Conservation (phyloP, 257 asterid species). For the Fraxinus pennsylvanica region DNA sequence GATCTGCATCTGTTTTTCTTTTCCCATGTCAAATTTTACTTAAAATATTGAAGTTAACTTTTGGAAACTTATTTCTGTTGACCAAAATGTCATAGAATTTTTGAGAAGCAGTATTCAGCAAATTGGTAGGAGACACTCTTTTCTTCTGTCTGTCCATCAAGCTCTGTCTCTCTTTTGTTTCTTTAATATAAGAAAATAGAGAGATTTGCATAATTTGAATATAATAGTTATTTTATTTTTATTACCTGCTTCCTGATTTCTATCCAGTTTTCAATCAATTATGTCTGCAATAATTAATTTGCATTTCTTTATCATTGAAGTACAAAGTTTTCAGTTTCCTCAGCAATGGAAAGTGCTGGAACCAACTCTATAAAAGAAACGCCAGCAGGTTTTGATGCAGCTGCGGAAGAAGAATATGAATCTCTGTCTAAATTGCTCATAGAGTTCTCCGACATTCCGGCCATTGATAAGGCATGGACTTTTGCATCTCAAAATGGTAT, state of each 20-base stretch:
- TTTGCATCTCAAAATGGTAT: conserved; percentile 59
- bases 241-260: conserved; percentile 4
- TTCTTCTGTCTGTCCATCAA: background rate
- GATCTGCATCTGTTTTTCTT: background rate
- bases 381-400: conserved; percentile 43
- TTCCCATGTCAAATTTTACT: background rate
- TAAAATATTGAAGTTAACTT: background rate
- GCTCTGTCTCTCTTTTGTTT: background rate
- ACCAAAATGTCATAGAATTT: background rate
- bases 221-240: background rate
- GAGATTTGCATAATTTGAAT: background rate
- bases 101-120: background rate
- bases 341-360: conserved; percentile 51
- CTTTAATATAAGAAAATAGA: background rate
- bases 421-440: conserved; percentile 62
- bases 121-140: background rate
- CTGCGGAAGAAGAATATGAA: conserved; percentile 56
- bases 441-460: conserved; percentile 62
- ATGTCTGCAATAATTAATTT: conserved; percentile 10
- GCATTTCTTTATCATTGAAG: conserved; percentile 11
- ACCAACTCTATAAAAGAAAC: conserved; percentile 35
- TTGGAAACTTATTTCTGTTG: background rate
- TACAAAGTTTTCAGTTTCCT: conserved; percentile 35
- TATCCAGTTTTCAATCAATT: background rate
- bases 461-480: conserved; percentile 93